Conservation (phyloP, 805 yeast genomes). For the Brettanomyces sp. region DNA sequence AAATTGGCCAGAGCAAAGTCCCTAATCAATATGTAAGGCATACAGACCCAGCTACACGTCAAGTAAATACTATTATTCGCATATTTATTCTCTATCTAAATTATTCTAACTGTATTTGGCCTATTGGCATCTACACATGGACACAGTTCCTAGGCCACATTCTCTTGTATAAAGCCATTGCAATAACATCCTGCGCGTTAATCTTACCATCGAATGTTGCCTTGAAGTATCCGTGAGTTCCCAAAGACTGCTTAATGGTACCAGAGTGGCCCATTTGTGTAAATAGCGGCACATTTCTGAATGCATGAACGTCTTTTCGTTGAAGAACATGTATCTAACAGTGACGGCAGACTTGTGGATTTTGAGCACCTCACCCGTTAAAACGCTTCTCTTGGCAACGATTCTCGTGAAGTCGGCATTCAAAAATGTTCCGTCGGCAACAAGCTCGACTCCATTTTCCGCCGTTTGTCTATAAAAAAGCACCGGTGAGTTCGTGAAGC, state of each 20-base stretch:
- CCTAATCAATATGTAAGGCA: too few species aligned
- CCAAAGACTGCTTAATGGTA: constrained; percentile 87
- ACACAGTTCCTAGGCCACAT: constrained; percentile 64
- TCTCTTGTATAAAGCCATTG: constrained; percentile 88
- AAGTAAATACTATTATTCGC: too few species aligned
- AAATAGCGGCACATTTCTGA: constrained; percentile 84
- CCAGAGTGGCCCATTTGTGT: constrained; percentile 93
- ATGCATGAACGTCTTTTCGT: constrained; percentile 82
- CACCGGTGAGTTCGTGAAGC: constrained; percentile 78
- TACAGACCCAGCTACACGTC: too few species aligned
- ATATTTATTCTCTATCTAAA: too few species aligned
- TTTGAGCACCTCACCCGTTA: constrained; percentile 93
- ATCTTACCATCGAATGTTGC: constrained; percentile 89
- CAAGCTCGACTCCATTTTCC: constrained; percentile 32
- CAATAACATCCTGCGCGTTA: constrained; percentile 86
- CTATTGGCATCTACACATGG: too few species aligned
- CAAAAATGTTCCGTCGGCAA: constrained; percentile 86
- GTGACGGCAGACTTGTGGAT: constrained; percentile 90
- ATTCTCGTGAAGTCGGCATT: constrained; percentile 80
- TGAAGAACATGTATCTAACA: constrained; percentile 95
- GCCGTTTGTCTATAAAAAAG: constrained; percentile 60
- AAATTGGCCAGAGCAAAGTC: too few species aligned
- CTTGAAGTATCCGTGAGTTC: constrained; percentile 97
- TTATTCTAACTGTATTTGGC: too few species aligned
- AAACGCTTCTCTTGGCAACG: constrained; percentile 75